Conservation (phyloP, 1,284 basidiomycete genomes). For the Fereydounia khargensis region DNA sequence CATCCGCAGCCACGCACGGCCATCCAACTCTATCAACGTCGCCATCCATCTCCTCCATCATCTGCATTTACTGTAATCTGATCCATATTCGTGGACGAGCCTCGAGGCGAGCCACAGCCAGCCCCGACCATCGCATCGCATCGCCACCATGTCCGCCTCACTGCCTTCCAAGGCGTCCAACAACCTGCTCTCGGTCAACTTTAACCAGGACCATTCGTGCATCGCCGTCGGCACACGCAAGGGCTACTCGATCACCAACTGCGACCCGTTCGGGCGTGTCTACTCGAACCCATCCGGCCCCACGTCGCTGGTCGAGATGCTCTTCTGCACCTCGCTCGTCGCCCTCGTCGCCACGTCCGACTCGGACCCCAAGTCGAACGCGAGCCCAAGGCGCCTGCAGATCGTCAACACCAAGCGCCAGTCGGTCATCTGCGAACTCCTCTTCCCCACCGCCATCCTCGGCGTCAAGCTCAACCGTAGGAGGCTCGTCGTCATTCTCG, state of each 20-base stretch:
- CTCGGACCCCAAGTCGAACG: constrained; percentile 59
- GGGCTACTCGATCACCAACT: constrained; percentile 95
- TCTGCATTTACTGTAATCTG: too few species aligned
- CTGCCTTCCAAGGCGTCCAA: constrained; percentile 28
- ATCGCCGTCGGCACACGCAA: constrained; percentile 90
- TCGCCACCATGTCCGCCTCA: constrained; percentile 8
- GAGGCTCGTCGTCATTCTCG: constrained; percentile 89
- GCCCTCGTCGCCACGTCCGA: constrained; percentile 93
- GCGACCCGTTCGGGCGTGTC: constrained; percentile 93
- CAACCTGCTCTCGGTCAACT: constrained; percentile 44
- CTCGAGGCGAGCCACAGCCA: too few species aligned
- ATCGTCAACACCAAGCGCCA: constrained; percentile 99
- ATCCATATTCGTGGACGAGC: too few species aligned
- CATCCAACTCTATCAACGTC: too few species aligned
- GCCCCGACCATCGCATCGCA: too few species aligned
- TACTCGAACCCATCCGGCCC: constrained; percentile 92
- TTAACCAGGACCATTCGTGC: constrained; percentile 65
- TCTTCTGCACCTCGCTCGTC: constrained; percentile 96
- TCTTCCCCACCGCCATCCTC: constrained; percentile 93
- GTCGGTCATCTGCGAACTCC: constrained; percentile 96
- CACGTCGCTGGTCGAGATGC: constrained; percentile 94
- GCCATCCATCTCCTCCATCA: too few species aligned
- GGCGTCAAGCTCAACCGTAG: constrained; percentile 95
- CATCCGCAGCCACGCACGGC: too few species aligned
- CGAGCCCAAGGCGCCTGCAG: constrained; percentile 77